phyloP scores from a whole-genome alignment of 805 yeast species.

The Starmerella sirachaensis region DNA sequence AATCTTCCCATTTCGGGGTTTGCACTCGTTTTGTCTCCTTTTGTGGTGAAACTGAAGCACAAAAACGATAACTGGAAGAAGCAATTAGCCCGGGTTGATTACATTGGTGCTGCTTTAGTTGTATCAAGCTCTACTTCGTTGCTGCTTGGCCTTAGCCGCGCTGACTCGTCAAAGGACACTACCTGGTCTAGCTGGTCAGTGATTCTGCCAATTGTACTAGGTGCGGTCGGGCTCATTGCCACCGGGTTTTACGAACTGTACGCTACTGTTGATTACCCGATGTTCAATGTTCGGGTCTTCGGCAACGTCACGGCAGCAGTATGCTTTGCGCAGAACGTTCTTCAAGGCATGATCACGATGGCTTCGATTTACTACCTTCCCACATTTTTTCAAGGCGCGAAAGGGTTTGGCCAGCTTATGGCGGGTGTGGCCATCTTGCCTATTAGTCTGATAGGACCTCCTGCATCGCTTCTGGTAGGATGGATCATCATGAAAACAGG shows the following conservation, averaged over 20 bases:
- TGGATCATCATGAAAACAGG: constrained; percentile 31
- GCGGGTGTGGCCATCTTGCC: constrained; percentile 40
- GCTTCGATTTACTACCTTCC: constrained; percentile 29
- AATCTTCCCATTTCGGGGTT: constrained; percentile 56
- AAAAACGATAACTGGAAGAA: constrained; percentile 26
- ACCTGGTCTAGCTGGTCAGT: constrained; percentile 48
- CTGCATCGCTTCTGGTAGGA: constrained; percentile 33
- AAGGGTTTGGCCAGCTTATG: constrained; percentile 32
- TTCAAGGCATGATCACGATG: constrained; percentile 32
- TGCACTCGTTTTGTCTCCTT: constrained; percentile 31
- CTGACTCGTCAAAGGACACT: constrained; percentile 34
- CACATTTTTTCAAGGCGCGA: constrained; percentile 41
- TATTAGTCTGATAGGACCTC: constrained; percentile 31
- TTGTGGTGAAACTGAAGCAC: constrained; percentile 33
- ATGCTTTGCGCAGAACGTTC: constrained; percentile 31
- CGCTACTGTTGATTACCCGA: constrained; percentile 33
- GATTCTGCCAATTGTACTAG: constrained; percentile 38
- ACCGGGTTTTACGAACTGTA: constrained; percentile 29
- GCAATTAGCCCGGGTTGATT: constrained; percentile 38
- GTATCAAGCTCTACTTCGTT: constrained; percentile 36
- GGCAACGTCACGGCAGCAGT: constrained; percentile 30
- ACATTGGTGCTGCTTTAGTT: constrained; percentile 36
- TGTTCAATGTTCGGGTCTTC: constrained; percentile 36
- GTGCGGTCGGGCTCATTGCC: constrained; percentile 28
- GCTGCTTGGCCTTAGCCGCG: constrained; percentile 42